These are phyloP conservation scores for Tylopilus felleus DNA, from an alignment of 768 basidiomycete genomes.

Conservation along the genomic window DNA sequence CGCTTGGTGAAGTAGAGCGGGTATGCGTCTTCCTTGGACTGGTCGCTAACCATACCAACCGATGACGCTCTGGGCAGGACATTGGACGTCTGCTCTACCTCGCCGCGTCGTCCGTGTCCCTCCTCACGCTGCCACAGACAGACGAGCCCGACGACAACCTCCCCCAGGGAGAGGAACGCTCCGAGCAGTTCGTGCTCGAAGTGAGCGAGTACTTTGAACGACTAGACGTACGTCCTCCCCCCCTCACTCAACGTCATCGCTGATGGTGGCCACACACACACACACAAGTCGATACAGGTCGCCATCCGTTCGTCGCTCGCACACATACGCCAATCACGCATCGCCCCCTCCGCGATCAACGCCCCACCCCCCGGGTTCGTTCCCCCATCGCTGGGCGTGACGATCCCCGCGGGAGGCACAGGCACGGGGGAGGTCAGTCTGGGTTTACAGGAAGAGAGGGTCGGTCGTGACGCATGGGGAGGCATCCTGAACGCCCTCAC, in stretches of 20 bases:
- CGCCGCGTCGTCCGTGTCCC: slow-evolving; percentile 74
- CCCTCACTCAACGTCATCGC: neutral
- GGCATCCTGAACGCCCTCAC: slow-evolving; percentile 66
- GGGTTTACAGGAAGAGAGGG: slow-evolving; percentile 74
- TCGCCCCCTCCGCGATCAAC: slow-evolving; percentile 85
- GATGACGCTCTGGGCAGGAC: slow-evolving; percentile 44
- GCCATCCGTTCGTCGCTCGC: slow-evolving; percentile 76
- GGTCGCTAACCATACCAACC: neutral
- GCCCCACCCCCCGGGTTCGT: slow-evolving; percentile 71
- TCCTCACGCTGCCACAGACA: slow-evolving; percentile 81
- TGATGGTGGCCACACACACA: too few relatives aligned
- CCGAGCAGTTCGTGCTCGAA: slow-evolving; percentile 81
- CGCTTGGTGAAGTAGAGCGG: slow-evolving; percentile 78
- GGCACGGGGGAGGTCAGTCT: slow-evolving; percentile 39
- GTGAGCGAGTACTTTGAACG: slow-evolving; percentile 85
- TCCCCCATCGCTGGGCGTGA: slow-evolving; percentile 76
- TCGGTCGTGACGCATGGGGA: slow-evolving; percentile 76
- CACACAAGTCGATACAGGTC: slow-evolving; percentile 70
- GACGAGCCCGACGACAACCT: slow-evolving; percentile 64
- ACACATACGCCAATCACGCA: slow-evolving; percentile 76
- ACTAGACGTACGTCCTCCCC: slow-evolving; percentile 51
- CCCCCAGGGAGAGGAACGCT: slow-evolving; percentile 78
- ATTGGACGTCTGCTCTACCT: slow-evolving; percentile 71
- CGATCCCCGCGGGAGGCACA: slow-evolving; percentile 46
- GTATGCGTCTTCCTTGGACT: slow-evolving; percentile 32